These are phyloP conservation scores for Albifimbria verrucaria DNA, from an alignment of 2,329 filamentous ascomycete species.

Conservation along the genomic window DNA sequence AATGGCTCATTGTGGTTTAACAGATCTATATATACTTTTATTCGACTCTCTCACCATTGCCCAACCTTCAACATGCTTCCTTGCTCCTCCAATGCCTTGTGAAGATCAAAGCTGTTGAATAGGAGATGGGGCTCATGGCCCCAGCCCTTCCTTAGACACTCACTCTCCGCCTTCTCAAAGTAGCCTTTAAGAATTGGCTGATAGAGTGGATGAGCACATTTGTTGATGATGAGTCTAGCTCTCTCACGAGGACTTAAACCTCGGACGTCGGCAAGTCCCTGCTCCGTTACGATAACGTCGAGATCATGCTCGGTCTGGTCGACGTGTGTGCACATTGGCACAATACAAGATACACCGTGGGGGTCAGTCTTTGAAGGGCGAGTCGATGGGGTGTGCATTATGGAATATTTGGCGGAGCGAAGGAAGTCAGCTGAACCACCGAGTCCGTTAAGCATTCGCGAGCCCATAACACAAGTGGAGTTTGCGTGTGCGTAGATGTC, in stretches of 20 bases:
- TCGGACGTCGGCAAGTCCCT: slow-evolving; percentile 79
- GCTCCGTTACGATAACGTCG: slow-evolving; percentile 76
- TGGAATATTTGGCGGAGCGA: slow-evolving; percentile 74
- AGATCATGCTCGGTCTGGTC: slow-evolving; percentile 93
- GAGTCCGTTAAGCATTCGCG: slow-evolving; percentile 81
- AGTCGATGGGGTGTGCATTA: slow-evolving; percentile 88
- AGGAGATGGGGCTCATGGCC: slow-evolving; percentile 86
- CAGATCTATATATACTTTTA: too few relatives aligned
- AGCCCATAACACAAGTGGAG: slow-evolving; percentile 84
- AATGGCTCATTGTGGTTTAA: too few relatives aligned
- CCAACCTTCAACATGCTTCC: slow-evolving; percentile 82
- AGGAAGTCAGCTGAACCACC: slow-evolving; percentile 82
- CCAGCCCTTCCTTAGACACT: slow-evolving; percentile 83
- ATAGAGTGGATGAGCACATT: slow-evolving; percentile 85
- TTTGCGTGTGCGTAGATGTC: slow-evolving; percentile 95
- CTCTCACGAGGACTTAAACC: slow-evolving; percentile 77
- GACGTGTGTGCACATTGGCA: slow-evolving; percentile 90
- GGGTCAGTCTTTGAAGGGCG: slow-evolving; percentile 80
- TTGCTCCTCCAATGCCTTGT: slow-evolving; percentile 75
- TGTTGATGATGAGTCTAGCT: slow-evolving; percentile 79
- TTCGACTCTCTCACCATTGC: slow-evolving; percentile 53
- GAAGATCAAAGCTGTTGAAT: slow-evolving; percentile 86
- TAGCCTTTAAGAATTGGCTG: slow-evolving; percentile 78
- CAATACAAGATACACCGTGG: slow-evolving; percentile 78
- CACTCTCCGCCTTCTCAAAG: slow-evolving; percentile 80